These are phyloP conservation scores for Cyclocybe cylindracea DNA, from an alignment of 768 basidiomycete genomes.

Conservation along the genomic window DNA sequence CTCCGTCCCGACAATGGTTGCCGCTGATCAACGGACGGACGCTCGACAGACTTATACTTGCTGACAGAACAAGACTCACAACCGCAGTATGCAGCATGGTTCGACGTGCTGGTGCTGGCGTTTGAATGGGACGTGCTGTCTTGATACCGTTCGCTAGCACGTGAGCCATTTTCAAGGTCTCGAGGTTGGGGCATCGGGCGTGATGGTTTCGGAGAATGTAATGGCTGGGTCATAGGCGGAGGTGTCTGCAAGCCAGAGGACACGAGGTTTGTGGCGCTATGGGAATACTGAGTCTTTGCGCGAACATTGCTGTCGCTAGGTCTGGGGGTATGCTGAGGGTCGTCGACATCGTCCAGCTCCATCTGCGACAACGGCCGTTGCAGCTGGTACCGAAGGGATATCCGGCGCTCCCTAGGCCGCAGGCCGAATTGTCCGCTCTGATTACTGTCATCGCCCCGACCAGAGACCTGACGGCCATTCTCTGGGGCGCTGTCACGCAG, in stretches of 20 bases:
- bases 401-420: slow-evolving; percentile 33
- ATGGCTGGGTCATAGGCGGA: slow-evolving; percentile 14
- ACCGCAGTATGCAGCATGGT: slow-evolving; percentile 66
- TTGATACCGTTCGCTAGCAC: slow-evolving; percentile 11
- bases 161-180: slow-evolving; percentile 13
- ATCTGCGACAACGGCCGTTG: slow-evolving; percentile 28
- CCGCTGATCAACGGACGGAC: slow-evolving; percentile 23
- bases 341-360: slow-evolving; percentile 17
- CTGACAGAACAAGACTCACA: slow-evolving; percentile 63
- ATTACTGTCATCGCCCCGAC: slow-evolving; percentile 17
- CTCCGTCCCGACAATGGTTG: slow-evolving; percentile 11
- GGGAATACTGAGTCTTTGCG: slow-evolving; percentile 30
- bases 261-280: slow-evolving; percentile 43
- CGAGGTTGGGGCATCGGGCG: slow-evolving; percentile 27
- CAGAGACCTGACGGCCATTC: slow-evolving; percentile 8
- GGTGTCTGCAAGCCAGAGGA: slow-evolving; percentile 11
- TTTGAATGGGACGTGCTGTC: slow-evolving; percentile 13
- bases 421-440: slow-evolving; percentile 21
- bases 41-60: slow-evolving; percentile 47
- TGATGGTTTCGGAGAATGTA: slow-evolving; percentile 22
- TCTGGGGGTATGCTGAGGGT: background rate
- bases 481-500: slow-evolving; percentile 29
- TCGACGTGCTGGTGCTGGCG: slow-evolving; percentile 23
- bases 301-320: too few species aligned
- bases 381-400: slow-evolving; percentile 34